These are phyloP conservation scores for Rhinocladiella mackenziei DNA, from an alignment of 2,329 filamentous ascomycete species.

Conservation along the genomic window DNA sequence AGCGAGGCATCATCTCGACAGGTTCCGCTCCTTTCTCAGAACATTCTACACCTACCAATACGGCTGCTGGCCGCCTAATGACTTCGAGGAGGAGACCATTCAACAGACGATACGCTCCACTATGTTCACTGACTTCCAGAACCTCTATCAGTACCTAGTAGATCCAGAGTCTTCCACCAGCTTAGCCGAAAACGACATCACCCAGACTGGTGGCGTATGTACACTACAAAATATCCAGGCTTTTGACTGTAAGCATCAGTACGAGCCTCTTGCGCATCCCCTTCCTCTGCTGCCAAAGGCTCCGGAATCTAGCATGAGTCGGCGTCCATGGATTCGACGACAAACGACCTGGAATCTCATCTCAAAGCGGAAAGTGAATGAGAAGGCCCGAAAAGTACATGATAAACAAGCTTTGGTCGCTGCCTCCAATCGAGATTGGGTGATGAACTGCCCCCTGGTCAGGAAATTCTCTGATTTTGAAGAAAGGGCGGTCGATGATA, in stretches of 20 bases:
- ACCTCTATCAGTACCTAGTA: constrained; percentile 66
- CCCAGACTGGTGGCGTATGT: constrained; percentile 62
- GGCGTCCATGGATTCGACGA: constrained; percentile 11
- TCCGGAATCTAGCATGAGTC: constrained; percentile 2
- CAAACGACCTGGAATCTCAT: constrained; percentile 28
- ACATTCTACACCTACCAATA: constrained; percentile 63
- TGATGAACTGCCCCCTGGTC: constrained; percentile 53
- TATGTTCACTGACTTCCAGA: constrained; percentile 67
- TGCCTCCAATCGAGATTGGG: constrained; percentile 26
- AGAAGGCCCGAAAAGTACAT: constrained; percentile 19
- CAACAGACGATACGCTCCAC: constrained; percentile 55
- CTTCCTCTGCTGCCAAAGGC: constrained; percentile 60
- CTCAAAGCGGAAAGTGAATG: constrained; percentile 21
- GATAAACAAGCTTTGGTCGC: constrained; percentile 24
- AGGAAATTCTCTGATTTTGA: constrained; percentile 68
- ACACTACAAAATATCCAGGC: constrained; percentile 63
- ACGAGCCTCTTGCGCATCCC: constrained; percentile 58
- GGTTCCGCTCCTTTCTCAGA: constrained; percentile 66
- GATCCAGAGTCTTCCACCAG: constrained; percentile 44
- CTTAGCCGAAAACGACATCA: constrained; percentile 50
- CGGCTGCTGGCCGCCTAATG: constrained; percentile 66
- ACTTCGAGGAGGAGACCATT: constrained; percentile 48
- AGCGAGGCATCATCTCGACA: constrained; percentile 64
- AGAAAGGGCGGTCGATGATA: constrained; percentile 55
- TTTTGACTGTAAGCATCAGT: constrained; percentile 62